A percentile compares a stretch with the other conserved stretches of the same genome.
phyloP scores from a whole-genome alignment of 1,139 yeast genomes.

The Suhomyces terraborum region DNA sequence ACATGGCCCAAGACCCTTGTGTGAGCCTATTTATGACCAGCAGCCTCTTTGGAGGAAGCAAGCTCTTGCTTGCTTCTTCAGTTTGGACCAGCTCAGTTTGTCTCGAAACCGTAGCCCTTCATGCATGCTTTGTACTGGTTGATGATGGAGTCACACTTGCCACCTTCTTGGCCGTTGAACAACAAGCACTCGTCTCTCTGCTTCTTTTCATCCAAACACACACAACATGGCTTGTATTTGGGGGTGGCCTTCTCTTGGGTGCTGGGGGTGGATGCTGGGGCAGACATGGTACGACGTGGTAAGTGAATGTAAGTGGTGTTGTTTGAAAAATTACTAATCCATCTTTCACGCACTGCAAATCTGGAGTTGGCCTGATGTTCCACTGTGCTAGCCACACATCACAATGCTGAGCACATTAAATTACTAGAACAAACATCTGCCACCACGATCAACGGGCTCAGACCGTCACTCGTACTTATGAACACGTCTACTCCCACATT shows the following conservation, averaged over 20 bases:
- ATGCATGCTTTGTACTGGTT: slow-evolving; percentile 78
- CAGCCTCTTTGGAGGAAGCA: too few species aligned
- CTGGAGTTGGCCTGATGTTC: too few species aligned
- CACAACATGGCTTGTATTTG: slow-evolving; percentile 96
- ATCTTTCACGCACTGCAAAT: slow-evolving; percentile 1
- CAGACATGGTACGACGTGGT: slow-evolving; percentile 4
- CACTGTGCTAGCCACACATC: slow-evolving; percentile 1
- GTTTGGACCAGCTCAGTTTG: slow-evolving; percentile 15
- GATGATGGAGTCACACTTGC: slow-evolving; percentile 75
- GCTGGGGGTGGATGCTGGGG: slow-evolving; percentile 5
- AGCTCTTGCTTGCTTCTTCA: too few species aligned
- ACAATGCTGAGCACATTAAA: background rate
- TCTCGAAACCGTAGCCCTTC: slow-evolving; percentile 85
- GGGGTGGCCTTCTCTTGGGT: slow-evolving; percentile 13
- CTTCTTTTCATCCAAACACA: slow-evolving; percentile 84
- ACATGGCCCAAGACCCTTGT: background rate
- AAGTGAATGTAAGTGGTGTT: slow-evolving; percentile 1
- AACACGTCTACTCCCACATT: too few species aligned
- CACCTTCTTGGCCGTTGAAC: slow-evolving; percentile 79
- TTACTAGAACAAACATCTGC: too few species aligned
- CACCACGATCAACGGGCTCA: too few species aligned
- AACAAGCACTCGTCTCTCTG: slow-evolving; percentile 85
- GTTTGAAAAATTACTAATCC: slow-evolving; percentile 12
- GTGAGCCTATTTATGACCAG: too few species aligned
- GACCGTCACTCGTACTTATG: too few species aligned